phyloP scores from a whole-genome alignment of 805 yeast genomes.

The Candida ulmi region DNA sequence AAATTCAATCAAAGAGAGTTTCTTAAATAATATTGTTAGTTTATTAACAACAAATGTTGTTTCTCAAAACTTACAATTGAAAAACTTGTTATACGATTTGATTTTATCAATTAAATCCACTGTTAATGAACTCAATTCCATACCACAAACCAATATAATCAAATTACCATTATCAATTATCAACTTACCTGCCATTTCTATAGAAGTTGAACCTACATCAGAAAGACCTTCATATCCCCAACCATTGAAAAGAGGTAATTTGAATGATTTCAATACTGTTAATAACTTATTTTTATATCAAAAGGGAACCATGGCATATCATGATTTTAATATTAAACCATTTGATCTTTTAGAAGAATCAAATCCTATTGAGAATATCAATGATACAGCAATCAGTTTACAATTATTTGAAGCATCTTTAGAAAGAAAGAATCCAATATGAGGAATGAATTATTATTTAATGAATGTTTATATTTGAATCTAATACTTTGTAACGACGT shows the following conservation, averaged over 20 bases:
- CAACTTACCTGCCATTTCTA: slow-evolving; percentile 19
- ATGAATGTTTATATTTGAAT: too few species aligned
- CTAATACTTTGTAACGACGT: too few species aligned
- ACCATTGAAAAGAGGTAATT: not conserved
- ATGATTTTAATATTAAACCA: slow-evolving; percentile 37
- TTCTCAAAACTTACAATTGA: slow-evolving; percentile 40
- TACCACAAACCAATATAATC: slow-evolving; percentile 23
- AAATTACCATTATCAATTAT: slow-evolving; percentile 22
- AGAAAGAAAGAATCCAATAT: slow-evolving; percentile 39
- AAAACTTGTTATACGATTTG: slow-evolving; percentile 54
- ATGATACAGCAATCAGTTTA: slow-evolving; percentile 50
- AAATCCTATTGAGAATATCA: slow-evolving; percentile 37
- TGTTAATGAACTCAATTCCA: slow-evolving; percentile 21
- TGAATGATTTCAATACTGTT: slow-evolving; percentile 12
- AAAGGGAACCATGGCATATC: slow-evolving; percentile 22
- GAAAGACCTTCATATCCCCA: not conserved
- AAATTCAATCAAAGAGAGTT: slow-evolving; percentile 37
- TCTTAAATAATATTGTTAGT: slow-evolving; percentile 41
- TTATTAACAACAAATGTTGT: slow-evolving; percentile 41
- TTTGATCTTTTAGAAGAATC: slow-evolving; percentile 59
- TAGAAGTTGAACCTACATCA: slow-evolving; percentile 1
- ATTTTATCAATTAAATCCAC: slow-evolving; percentile 44
- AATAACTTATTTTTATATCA: slow-evolving; percentile 24
- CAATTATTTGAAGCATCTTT: slow-evolving; percentile 48
- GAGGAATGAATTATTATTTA: slow-evolving; percentile 1